Evolutionary conservation across 2,329 filamentous ascomycete species (phyloP).

Genomic region (Setomelanomma holmii): DNA sequence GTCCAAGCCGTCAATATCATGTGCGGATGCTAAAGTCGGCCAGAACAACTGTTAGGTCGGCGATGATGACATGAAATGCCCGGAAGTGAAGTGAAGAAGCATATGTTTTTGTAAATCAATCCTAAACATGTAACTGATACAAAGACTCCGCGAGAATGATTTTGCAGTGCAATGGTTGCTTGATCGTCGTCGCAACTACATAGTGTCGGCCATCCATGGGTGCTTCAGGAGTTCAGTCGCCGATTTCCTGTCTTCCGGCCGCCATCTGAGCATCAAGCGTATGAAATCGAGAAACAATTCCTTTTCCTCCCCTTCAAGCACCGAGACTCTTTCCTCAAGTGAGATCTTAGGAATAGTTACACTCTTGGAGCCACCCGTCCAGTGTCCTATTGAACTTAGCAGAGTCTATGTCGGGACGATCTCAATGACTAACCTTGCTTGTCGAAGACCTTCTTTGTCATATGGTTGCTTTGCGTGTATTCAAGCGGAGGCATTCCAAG

Average conservation of each 20-base stretch:
- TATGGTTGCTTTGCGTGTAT: constrained; percentile 26
- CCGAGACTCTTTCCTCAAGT: constrained; percentile 21
- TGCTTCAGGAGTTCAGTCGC: constrained; percentile 31
- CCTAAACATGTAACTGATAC: constrained; percentile 9
- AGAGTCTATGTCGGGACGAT: constrained; percentile 1
- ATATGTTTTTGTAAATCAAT: constrained; percentile 15
- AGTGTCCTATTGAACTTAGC: constrained; percentile 15
- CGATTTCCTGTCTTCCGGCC: constrained; percentile 40
- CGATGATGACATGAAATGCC: constrained; percentile 20
- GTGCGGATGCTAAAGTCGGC: constrained; percentile 18
- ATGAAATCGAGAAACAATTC: constrained; percentile 43
- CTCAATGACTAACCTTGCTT: constrained; percentile 29
- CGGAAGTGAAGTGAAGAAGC: constrained; percentile 20
- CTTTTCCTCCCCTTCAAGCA: constrained; percentile 36
- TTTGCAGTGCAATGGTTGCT: constrained; percentile 25
- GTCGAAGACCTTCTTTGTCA: constrained; percentile 31
- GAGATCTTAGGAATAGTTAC: constrained; percentile 22
- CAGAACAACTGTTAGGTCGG: constrained; percentile 17
- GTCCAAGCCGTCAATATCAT: constrained; percentile 16
- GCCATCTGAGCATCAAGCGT: constrained; percentile 46
- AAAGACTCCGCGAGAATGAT: constrained; percentile 17
- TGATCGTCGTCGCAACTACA: constrained; percentile 26
- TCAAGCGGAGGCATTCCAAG: constrained; percentile 34
- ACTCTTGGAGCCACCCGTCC: constrained; percentile 21
- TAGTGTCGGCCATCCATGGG: constrained; percentile 26